phyloP scores from a whole-genome alignment of 1,284 basidiomycete genomes.

The Melanopsichium pennsylvanicum region DNA sequence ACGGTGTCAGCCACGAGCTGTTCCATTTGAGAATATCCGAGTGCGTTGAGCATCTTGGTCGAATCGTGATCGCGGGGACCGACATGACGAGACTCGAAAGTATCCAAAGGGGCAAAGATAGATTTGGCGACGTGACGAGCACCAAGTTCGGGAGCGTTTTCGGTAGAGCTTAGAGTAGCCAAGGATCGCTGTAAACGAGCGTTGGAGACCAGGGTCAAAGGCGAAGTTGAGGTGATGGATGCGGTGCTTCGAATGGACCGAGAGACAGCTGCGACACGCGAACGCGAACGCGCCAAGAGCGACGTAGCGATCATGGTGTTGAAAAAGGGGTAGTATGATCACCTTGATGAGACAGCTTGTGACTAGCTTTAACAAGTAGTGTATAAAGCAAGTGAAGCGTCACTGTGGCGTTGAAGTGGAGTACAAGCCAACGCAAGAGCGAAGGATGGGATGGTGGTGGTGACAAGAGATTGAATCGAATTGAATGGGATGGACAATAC shows the following conservation, averaged over 20 bases:
- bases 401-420: conserved; percentile 3
- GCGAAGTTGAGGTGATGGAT: conserved; percentile 25
- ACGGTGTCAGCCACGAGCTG: conserved; percentile 60
- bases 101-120: conserved; percentile 61
- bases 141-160: conserved; percentile 49
- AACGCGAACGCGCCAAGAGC: conserved; percentile 31
- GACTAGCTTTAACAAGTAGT: too few species aligned
- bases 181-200: conserved; percentile 13
- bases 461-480: not conserved
- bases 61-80: conserved; percentile 59
- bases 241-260: conserved; percentile 25
- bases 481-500: too few species aligned
- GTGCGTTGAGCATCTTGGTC: conserved; percentile 53
- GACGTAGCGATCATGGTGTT: conserved; percentile 32
- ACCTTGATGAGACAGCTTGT: too few species aligned
- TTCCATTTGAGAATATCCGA: conserved; percentile 59
- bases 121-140: conserved; percentile 46
- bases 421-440: too few species aligned
- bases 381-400: too few species aligned
- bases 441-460: not conserved
- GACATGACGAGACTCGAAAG: conserved; percentile 59
- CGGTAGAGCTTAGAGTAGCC: conserved; percentile 46
- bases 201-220: conserved; percentile 2
- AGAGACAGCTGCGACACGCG: conserved; percentile 22
- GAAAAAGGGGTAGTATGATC: too few species aligned